Conservation (phyloP, 73 alveolate species). For the Stentor roeselii region DNA sequence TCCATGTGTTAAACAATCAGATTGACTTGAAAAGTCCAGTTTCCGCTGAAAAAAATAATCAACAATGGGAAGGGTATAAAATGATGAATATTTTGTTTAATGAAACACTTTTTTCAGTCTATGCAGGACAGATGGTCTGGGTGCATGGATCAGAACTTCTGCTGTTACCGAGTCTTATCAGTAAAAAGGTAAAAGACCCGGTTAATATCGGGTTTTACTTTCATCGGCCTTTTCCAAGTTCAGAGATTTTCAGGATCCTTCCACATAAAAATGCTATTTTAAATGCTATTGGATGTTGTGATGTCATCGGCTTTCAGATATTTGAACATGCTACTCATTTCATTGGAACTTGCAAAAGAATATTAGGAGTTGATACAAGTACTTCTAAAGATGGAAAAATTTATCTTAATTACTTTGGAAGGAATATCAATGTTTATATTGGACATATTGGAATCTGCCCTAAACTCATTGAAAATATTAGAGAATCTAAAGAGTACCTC, state of each 20-base stretch:
- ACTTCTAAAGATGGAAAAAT: slow-evolving; percentile 71
- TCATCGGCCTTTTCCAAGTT: slow-evolving; percentile 61
- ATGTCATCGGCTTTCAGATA: slow-evolving; percentile 81
- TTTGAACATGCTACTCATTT: slow-evolving; percentile 83
- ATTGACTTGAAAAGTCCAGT: neutral
- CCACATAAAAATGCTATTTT: slow-evolving; percentile 47
- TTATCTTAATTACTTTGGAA: slow-evolving; percentile 69
- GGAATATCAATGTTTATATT: slow-evolving; percentile 62
- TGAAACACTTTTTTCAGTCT: slow-evolving; percentile 11
- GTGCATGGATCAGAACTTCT: slow-evolving; percentile 50
- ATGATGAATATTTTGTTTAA: neutral
- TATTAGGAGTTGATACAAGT: slow-evolving; percentile 65
- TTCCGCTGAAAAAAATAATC: neutral
- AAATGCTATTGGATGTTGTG: slow-evolving; percentile 59
- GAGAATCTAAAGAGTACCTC: slow-evolving; percentile 24
- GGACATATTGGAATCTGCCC: slow-evolving; percentile 76
- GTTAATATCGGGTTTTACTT: slow-evolving; percentile 45
- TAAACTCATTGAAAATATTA: slow-evolving; percentile 38
- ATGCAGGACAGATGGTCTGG: slow-evolving; percentile 48
- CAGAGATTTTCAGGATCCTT: slow-evolving; percentile 42
- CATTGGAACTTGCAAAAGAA: slow-evolving; percentile 61
- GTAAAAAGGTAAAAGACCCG: slow-evolving; percentile 28
- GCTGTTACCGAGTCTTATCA: slow-evolving; percentile 46
- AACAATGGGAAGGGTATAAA: slow-evolving; percentile 25
- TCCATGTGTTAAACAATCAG: neutral